Base-by-base conservation (phyloP, 176 grass and related monocot genomes). In the Chloris gayana region DNA sequence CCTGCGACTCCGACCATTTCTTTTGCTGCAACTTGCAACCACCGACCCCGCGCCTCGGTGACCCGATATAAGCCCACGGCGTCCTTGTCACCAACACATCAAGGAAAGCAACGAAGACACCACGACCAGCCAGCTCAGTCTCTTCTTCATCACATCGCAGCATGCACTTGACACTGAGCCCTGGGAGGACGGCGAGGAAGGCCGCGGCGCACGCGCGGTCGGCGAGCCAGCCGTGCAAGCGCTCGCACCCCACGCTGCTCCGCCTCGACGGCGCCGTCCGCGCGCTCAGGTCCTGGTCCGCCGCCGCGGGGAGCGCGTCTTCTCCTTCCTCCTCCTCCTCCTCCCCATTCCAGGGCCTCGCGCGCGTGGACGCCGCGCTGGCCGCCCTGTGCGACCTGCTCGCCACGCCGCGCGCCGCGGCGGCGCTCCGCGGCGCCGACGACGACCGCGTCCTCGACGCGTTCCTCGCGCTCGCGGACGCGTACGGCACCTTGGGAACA, bases 391-490 rank as follows among this genome's bases (percentile, higher is more conserved):
- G 53, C 31, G 84, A 78, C 15, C 51, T 88, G 21, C 84, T 97
- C 31, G 69, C 69, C 25, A 82, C 88, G 64, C 84, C 94, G 31
- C 67, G 85, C 21, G 83, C 89, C 1, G 70, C 45, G 42, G 80
- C 66, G 15, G 86, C 78, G 0, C 60, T 89, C 67, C 81, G 53
- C 1, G n/a, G n/a, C 39, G 50, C 71, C 56, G 73, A 49, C 9
- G 70, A 46, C 15, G 81, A 76, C 0, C 25, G 9, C 4, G 29
- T 83, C 75, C 87, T 89, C 5, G 91, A 97, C 69, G 72, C 38
- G 11, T 62, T 97, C 78, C 89, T 97, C 41, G 84, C 53, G 69
- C 86, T 97, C n/a, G 94, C 80, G 12, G 94, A 97, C 67, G 87
- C 84, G 19, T 83, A 93, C 67, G 51, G 87, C 64, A 84, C 82